Evolutionary conservation across 495 filamentous ascomycete species (phyloP).

Genomic region (Xylaria curta): DNA sequence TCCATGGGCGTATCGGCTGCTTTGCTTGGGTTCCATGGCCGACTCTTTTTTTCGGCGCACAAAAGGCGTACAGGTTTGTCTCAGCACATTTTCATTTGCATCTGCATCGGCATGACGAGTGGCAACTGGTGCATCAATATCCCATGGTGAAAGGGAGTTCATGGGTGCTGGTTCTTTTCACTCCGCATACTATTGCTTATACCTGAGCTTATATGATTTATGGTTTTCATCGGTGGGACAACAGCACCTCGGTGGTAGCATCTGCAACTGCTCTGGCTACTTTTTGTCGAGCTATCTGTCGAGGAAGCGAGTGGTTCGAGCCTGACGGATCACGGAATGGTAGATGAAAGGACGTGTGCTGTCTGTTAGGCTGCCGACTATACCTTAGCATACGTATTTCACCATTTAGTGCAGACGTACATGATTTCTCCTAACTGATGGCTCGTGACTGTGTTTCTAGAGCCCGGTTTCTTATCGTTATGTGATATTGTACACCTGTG

Average conservation of each 20-base stretch:
- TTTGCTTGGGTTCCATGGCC: neutral
- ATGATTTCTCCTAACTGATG: neutral
- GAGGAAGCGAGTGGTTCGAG: neutral
- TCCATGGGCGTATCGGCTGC: slow-evolving; percentile 11
- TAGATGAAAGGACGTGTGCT: neutral
- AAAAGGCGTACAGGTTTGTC: slow-evolving; percentile 12
- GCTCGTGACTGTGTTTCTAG: neutral
- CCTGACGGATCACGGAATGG: neutral
- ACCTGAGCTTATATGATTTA: neutral
- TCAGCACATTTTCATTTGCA: slow-evolving; percentile 10
- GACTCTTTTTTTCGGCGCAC: neutral
- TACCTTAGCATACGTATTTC: neutral
- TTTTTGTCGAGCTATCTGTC: neutral
- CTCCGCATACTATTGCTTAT: neutral
- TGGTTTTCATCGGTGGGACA: neutral
- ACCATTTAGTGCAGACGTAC: neutral
- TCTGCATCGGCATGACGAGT: slow-evolving; percentile 8
- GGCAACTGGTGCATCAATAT: neutral
- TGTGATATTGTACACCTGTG: neutral
- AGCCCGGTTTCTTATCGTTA: neutral
- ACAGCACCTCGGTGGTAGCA: neutral
- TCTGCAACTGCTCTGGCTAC: neutral
- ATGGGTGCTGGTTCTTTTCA: neutral
- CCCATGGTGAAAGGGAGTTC: neutral
- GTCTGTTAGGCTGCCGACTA: neutral